Conservation (phyloP, 2,329 filamentous ascomycete genomes). For the Penicillium sp. region DNA sequence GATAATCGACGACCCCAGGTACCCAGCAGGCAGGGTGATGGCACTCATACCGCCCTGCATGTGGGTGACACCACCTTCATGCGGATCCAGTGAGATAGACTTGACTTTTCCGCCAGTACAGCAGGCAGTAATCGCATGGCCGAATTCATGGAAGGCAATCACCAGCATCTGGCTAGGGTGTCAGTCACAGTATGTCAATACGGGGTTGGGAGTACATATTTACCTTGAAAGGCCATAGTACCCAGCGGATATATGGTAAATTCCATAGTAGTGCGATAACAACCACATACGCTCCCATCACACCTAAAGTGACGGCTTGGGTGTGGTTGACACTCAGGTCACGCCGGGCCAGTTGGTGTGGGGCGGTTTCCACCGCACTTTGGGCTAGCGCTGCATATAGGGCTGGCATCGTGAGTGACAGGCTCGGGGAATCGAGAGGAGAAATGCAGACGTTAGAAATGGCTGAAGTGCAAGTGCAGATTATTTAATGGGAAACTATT, state of each 20-base stretch:
- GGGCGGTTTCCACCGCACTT: slow-evolving; percentile 22
- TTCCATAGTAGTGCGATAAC: slow-evolving; percentile 77
- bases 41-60: slow-evolving; percentile 70
- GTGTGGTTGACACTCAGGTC: slow-evolving; percentile 63
- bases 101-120: slow-evolving; percentile 71
- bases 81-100: slow-evolving; percentile 70
- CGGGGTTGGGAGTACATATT: slow-evolving; percentile 9
- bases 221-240: slow-evolving; percentile 79
- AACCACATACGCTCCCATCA: slow-evolving; percentile 70
- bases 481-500: not conserved
- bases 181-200: slow-evolving; percentile 1
- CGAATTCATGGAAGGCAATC: slow-evolving; percentile 78
- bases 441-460: not conserved
- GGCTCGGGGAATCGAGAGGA: not conserved
- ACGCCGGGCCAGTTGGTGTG: slow-evolving; percentile 46
- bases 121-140: slow-evolving; percentile 69
- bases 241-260: slow-evolving; percentile 69
- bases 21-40: slow-evolving; percentile 72
- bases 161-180: slow-evolving; percentile 63
- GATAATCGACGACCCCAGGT: slow-evolving; percentile 73
- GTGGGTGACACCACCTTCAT: slow-evolving; percentile 74
- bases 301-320: slow-evolving; percentile 66
- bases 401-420: slow-evolving; percentile 27
- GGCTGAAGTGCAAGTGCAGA: not conserved
- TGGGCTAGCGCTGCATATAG: slow-evolving; percentile 23